A percentile compares a stretch with the other conserved stretches of the same genome.
Evolutionary conservation across 176 grass and related monocot genomes (phyloP).

Genomic region (Eremochloa ophiuroides): DNA sequence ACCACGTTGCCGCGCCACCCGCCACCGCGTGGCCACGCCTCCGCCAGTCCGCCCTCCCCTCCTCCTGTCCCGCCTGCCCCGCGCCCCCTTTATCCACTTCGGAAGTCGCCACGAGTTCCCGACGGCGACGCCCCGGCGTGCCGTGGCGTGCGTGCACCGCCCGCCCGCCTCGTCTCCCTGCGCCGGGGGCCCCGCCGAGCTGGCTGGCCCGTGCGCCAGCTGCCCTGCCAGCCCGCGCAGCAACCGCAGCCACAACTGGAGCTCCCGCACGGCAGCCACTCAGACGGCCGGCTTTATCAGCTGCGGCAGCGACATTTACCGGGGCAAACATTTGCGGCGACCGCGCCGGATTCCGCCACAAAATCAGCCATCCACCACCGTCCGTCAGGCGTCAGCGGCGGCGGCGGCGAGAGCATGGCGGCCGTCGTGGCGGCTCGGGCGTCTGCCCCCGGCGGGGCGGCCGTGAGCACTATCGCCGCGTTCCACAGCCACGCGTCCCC

Average conservation of each 20-base stretch:
- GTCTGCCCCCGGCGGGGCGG: conserved; percentile 13
- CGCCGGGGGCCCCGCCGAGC: conserved; percentile 7
- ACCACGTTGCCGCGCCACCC: conserved; percentile 32
- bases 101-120: not conserved
- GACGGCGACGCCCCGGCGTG: conserved; percentile 21
- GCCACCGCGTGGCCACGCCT: conserved; percentile 35
- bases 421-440: conserved; percentile 37
- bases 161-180: conserved; percentile 4
- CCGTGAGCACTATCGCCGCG: conserved; percentile 33
- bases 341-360: not conserved
- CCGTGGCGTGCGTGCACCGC: not conserved
- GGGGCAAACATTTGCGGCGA: not conserved
- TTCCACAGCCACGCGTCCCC: conserved; percentile 36
- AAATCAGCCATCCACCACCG: not conserved
- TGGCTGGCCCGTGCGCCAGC: not conserved
- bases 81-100: conserved; percentile 35
- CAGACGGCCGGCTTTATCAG: conserved; percentile 43
- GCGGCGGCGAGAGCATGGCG: not conserved
- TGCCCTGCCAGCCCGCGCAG: conserved; percentile 15
- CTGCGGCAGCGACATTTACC: conserved; percentile 8
- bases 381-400: not conserved
- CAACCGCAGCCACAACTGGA: conserved; percentile 45
- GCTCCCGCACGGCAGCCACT: conserved; percentile 43
- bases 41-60: not conserved
- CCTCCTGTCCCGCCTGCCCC: not conserved